These are phyloP conservation scores for Coemansia javaensis DNA, from an alignment of 192 early-diverging fungal genomes.

Conservation along the genomic window DNA sequence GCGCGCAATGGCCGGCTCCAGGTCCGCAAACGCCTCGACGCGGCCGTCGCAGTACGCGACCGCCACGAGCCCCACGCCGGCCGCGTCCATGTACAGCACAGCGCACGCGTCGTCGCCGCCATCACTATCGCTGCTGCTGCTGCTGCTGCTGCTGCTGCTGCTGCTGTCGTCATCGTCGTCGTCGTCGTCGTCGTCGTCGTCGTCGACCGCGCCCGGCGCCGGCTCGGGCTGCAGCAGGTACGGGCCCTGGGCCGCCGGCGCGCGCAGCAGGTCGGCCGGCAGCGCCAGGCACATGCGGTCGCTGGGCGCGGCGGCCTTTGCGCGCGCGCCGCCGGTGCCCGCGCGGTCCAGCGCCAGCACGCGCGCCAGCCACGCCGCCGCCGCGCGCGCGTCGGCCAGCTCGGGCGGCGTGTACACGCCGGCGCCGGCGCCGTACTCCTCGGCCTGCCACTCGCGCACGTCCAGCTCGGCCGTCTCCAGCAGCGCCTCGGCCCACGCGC, in stretches of 20 bases:
- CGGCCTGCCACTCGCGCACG: constrained; percentile 48
- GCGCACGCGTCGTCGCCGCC: constrained; percentile 42
- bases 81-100: constrained; percentile 35
- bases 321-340: too few species aligned
- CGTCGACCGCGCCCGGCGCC: constrained; percentile 6
- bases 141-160: neutral
- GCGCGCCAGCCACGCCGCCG: constrained; percentile 23
- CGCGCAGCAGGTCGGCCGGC: constrained; percentile 8
- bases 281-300: constrained; percentile 26
- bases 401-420: constrained; percentile 34
- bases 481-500: constrained; percentile 31
- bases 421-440: constrained; percentile 35
- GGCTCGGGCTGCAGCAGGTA: constrained; percentile 52
- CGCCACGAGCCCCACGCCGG: constrained; percentile 50
- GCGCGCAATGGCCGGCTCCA: constrained; percentile 50
- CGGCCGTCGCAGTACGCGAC: constrained; percentile 59
- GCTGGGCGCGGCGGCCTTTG: neutral
- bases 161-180: constrained; percentile 2
- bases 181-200: constrained; percentile 17
- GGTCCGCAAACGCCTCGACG: constrained; percentile 60
- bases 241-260: constrained; percentile 35
- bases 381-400: constrained; percentile 32
- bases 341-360: constrained; percentile 14
- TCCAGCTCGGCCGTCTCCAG: constrained; percentile 34
- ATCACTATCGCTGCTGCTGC: neutral